Conservation (phyloP, 345 rosid genomes). For the Murraya paniculata region DNA sequence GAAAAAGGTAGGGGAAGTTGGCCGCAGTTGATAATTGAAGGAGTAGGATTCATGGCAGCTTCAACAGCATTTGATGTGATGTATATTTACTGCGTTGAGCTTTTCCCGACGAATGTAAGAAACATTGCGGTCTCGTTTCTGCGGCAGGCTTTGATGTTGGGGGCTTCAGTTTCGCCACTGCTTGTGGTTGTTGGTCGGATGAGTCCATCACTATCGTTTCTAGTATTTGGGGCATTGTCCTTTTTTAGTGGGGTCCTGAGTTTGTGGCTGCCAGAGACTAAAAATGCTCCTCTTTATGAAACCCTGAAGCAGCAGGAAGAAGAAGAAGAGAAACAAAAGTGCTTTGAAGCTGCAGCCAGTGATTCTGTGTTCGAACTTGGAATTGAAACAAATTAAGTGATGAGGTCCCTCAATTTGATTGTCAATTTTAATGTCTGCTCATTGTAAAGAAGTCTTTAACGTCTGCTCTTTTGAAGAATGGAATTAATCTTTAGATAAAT, state of each 20-base stretch:
- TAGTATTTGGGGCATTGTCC: conserved; percentile 48
- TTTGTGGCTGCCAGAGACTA: conserved; percentile 60
- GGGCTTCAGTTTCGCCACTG: conserved; percentile 68
- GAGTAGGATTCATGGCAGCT: conserved; percentile 67
- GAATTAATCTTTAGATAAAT: background rate
- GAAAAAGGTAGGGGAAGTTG: conserved; percentile 35
- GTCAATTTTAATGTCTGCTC: background rate
- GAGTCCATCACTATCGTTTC: conserved; percentile 52
- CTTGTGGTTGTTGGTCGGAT: conserved; percentile 56
- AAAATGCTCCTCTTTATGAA: conserved; percentile 61
- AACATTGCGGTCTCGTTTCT: conserved; percentile 56
- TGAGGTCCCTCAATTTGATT: background rate
- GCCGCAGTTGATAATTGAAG: conserved; percentile 51
- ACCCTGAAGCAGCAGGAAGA: conserved; percentile 54
- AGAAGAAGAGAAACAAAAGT: conserved; percentile 30
- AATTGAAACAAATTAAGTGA: background rate
- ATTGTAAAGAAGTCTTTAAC: background rate
- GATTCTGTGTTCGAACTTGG: conserved; percentile 22
- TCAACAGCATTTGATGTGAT: conserved; percentile 54
- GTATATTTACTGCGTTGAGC: conserved; percentile 61
- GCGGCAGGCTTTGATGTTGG: conserved; percentile 66
- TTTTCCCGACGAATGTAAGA: conserved; percentile 73
- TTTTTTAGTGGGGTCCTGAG: conserved; percentile 55
- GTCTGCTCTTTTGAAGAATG: too few relatives aligned
- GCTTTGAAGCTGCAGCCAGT: background rate